phyloP scores from a whole-genome alignment of 2,329 filamentous ascomycete genomes.

The Arthroderma sp. region DNA sequence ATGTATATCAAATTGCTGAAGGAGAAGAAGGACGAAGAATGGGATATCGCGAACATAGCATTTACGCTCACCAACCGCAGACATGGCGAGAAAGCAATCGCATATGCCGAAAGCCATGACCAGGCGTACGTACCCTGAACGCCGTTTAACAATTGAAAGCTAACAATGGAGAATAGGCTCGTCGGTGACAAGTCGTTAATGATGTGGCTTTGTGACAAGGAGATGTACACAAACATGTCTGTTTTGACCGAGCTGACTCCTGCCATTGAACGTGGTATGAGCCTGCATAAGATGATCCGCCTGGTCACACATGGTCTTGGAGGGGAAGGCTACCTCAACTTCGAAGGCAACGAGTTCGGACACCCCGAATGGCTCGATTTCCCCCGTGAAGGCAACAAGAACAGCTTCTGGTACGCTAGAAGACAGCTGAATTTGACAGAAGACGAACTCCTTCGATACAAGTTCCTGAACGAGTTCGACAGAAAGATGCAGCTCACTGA shows the following conservation, averaged over 20 bases:
- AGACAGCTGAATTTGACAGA: conserved; percentile 89
- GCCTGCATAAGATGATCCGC: conserved; percentile 94
- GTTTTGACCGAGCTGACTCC: conserved; percentile 69
- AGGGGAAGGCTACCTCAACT: conserved; percentile 95
- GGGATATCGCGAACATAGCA: conserved; percentile 76
- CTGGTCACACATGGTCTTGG: conserved; percentile 83
- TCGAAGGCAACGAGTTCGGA: conserved; percentile 97
- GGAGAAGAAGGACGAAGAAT: conserved; percentile 78
- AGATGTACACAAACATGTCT: conserved; percentile 98
- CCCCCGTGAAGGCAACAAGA: conserved; percentile 80
- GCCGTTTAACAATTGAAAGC: not conserved
- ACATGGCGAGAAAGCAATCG: conserved; percentile 95
- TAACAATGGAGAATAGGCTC: conserved; percentile 45
- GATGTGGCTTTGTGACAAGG: conserved; percentile 95
- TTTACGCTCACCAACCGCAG: conserved; percentile 85
- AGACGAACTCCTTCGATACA: conserved; percentile 73
- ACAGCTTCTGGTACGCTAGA: conserved; percentile 88
- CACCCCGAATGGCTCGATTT: conserved; percentile 99
- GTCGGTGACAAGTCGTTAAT: conserved; percentile 95
- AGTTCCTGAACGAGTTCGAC: conserved; percentile 89
- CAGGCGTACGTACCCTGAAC: conserved; percentile 62
- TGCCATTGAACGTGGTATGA: conserved; percentile 78
- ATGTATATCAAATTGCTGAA: conserved; percentile 99
- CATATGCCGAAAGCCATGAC: conserved; percentile 93
- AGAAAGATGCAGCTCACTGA: conserved; percentile 79